Conservation (phyloP, 805 yeast genomes). For the Debaryomyces hansenii region DNA sequence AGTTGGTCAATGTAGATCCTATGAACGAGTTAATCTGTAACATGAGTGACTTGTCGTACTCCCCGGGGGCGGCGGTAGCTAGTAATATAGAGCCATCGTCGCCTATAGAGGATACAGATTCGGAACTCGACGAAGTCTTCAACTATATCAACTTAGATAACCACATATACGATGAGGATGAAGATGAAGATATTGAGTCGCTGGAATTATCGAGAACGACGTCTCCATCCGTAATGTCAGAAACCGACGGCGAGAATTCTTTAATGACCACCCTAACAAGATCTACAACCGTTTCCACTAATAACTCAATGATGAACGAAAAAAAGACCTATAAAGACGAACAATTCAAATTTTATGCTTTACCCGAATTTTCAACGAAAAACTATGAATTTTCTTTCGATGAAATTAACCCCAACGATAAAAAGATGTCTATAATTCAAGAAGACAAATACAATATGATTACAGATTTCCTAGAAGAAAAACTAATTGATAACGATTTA, state of each 20-base stretch:
- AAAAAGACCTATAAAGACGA: constrained; percentile 5
- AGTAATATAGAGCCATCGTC: constrained; percentile 4
- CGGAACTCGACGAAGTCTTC: constrained; percentile 18
- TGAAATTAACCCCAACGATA: constrained; percentile 16
- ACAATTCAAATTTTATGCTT: constrained; percentile 25
- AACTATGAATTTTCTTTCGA: constrained; percentile 20
- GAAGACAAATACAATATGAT: constrained; percentile 42
- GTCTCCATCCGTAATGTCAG: constrained; percentile 34
- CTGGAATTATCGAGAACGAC: constrained; percentile 37
- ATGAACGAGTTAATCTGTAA: constrained; percentile 27
- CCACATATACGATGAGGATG: constrained; percentile 12
- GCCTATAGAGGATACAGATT: constrained; percentile 4
- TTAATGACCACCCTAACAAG: constrained; percentile 41
- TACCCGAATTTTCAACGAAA: constrained; percentile 28
- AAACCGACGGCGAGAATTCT: constrained; percentile 29
- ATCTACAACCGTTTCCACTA: constrained; percentile 42
- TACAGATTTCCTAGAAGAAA: constrained; percentile 42
- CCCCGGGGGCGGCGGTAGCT: constrained; percentile 8
- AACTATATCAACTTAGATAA: constrained; percentile 26
- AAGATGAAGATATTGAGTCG: constrained; percentile 19
- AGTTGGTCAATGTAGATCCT: constrained; percentile 17
- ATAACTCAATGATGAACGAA: constrained; percentile 18
- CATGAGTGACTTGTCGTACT: constrained; percentile 27
- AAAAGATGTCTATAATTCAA: constrained; percentile 21
- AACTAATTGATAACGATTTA: constrained; percentile 37